phyloP scores from a whole-genome alignment of 2,329 filamentous ascomycete genomes.

The Pestalotiopsis sp. region DNA sequence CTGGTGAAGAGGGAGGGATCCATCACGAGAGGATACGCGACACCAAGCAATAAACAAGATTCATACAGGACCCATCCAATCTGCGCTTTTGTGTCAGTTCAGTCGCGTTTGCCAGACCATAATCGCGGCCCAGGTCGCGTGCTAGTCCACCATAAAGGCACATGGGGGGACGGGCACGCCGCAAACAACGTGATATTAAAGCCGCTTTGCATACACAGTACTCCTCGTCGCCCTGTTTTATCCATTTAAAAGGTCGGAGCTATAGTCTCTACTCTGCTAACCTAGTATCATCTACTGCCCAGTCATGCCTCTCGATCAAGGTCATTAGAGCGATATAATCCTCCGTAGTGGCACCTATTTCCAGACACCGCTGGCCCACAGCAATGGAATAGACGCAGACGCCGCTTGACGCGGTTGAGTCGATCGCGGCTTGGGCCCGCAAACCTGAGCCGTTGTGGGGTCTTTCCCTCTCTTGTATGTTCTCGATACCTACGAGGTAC shows the following conservation, averaged over 20 bases:
- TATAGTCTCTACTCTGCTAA: too few species aligned
- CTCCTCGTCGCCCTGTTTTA: background rate
- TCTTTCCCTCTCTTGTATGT: background rate
- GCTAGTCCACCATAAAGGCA: background rate
- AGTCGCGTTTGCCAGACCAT: background rate
- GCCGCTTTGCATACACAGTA: background rate
- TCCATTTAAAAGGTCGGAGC: background rate
- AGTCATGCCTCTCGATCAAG: too few species aligned
- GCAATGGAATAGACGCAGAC: background rate
- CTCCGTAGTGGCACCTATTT: too few species aligned
- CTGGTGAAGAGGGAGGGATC: background rate
- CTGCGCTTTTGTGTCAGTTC: background rate
- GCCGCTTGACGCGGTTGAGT: background rate
- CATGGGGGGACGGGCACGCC: background rate
- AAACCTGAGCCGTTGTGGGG: background rate
- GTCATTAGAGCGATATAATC: too few species aligned
- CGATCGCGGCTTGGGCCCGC: background rate
- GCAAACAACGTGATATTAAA: background rate
- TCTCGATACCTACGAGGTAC: background rate
- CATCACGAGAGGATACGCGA: background rate
- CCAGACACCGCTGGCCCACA: background rate
- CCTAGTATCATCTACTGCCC: too few species aligned
- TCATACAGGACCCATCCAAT: background rate
- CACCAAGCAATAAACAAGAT: background rate
- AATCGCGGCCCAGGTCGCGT: background rate